phyloP scores from a whole-genome alignment of 192 early-diverging fungal genomes.

The Entophlyctis luteolus region DNA sequence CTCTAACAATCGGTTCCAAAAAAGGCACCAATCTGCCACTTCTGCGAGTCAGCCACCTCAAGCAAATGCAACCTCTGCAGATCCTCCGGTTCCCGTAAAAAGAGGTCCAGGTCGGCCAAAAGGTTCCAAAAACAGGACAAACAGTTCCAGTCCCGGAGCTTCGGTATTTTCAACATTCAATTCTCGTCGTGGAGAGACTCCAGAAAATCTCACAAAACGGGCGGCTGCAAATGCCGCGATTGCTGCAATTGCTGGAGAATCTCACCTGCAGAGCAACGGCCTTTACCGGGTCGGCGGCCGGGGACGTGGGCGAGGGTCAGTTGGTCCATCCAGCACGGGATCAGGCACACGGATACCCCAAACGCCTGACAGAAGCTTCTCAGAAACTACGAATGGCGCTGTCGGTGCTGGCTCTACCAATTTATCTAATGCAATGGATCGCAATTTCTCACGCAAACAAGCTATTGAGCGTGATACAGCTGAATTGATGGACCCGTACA shows the following conservation, averaged over 20 bases:
- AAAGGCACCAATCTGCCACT: too few species aligned
- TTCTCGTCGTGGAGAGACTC: background rate
- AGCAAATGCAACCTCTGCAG: too few species aligned
- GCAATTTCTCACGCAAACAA: background rate
- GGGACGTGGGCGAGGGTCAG: background rate
- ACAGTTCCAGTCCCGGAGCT: background rate
- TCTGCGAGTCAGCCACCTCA: too few species aligned
- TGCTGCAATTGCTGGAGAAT: background rate
- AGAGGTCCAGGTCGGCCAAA: slow-evolving; percentile 26
- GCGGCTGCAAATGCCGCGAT: background rate
- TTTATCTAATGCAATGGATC: background rate
- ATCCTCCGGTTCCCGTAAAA: slow-evolving; percentile 10
- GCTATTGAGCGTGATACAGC: background rate
- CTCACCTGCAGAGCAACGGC: background rate
- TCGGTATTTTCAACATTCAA: background rate
- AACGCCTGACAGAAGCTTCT: too few species aligned
- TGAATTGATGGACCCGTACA: slow-evolving; percentile 28
- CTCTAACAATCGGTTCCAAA: too few species aligned
- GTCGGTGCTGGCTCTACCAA: background rate
- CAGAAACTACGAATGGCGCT: background rate
- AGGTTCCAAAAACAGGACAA: slow-evolving; percentile 13
- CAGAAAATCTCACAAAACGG: background rate
- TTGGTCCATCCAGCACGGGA: too few species aligned
- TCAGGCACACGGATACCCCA: too few species aligned
- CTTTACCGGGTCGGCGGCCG: background rate